Evolutionary conservation across 805 yeast genomes (phyloP), one percentile per base, ranked within the genome.

Genomic region (Metschnikowia anglica): DNA sequence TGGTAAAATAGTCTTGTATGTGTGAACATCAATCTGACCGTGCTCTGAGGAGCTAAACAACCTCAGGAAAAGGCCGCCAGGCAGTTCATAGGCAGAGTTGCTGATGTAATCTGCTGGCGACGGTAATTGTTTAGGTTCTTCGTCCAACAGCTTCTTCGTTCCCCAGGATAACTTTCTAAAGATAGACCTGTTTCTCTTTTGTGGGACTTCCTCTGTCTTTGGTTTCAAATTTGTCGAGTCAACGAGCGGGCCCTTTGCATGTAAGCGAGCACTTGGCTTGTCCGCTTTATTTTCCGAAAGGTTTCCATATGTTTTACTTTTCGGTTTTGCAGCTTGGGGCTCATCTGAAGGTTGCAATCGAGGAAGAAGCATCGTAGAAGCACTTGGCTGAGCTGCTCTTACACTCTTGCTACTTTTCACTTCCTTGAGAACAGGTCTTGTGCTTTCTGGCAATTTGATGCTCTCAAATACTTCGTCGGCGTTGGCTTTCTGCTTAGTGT

Each of bases 111-210:
- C 70, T 46, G 42, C 56, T 41, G 39, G 59, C 47, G 53, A 63
- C 58, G 36, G 60, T 36, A 41, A 44, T 13, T 47, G 51, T 15
- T 19, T 50, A 36, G 37, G 54, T 37, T 32, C 41, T 27, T 56
- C 65, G 8, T 68, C 70, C 51, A 66, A 41, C 12, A 65, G 48
- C 58, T 70, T 70, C 52, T 65, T 72, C 12, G 68, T 52, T 21
- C 79, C 79, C 70, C 77, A 73, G 8, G 80, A 74, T 26, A 77
- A 54, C 52, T 77, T 77, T 42, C 81, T 59, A 62, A 78, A 76
- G 44, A 73, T 57, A 9, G 72, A 69, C 47, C 62, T 58, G 48
- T 56, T 68, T 43, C 66, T 57, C 54, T 62, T 65, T 34, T 54
- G 58, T 4, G 52, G 53, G 4, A 36, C 15, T 25, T 43, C 36